Evolutionary conservation across 1,284 basidiomycete species (phyloP).

Genomic region (Wolfiporia cocos): DNA sequence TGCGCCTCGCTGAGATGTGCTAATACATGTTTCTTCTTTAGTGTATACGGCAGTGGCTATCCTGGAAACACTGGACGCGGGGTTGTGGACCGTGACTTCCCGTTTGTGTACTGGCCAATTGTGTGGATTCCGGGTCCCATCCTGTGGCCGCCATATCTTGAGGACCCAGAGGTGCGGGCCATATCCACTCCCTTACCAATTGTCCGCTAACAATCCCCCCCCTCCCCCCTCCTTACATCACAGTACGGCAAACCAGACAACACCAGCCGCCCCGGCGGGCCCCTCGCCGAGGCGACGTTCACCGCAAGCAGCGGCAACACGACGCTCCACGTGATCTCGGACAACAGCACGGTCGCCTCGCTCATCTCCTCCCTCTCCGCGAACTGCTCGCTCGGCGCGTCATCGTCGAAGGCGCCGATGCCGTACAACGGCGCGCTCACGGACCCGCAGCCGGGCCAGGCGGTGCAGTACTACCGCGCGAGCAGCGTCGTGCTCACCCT

Average conservation of each 20-base stretch:
- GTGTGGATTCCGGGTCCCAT: too few relatives aligned
- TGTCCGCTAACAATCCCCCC: too few relatives aligned
- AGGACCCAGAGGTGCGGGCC: slow-evolving; percentile 31
- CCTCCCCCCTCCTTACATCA: too few relatives aligned
- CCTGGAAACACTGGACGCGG: slow-evolving; percentile 37
- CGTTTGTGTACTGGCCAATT: slow-evolving; percentile 56
- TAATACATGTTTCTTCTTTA: too few relatives aligned
- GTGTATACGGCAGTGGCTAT: slow-evolving; percentile 62
- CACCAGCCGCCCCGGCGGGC: slow-evolving; percentile 52
- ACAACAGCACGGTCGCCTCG: slow-evolving; percentile 46
- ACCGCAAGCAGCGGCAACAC: slow-evolving; percentile 36
- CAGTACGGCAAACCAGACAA: slow-evolving; percentile 53
- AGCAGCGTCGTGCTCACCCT: slow-evolving; percentile 48
- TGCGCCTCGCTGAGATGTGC: too few relatives aligned
- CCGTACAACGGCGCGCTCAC: slow-evolving; percentile 25
- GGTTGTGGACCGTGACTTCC: slow-evolving; percentile 41
- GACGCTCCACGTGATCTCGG: slow-evolving; percentile 51
- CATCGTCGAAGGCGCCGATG: slow-evolving; percentile 22
- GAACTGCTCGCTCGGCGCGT: slow-evolving; percentile 36
- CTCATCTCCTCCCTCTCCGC: slow-evolving; percentile 41
- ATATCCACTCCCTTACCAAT: neutral
- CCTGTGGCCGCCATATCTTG: slow-evolving; percentile 42
- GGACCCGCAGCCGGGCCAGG: slow-evolving; percentile 43
- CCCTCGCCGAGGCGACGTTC: slow-evolving; percentile 45
- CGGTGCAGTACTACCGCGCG: slow-evolving; percentile 54